Evolutionary conservation across 768 basidiomycete species (phyloP).

Genomic region (Rubroboletus pulcherrimus): DNA sequence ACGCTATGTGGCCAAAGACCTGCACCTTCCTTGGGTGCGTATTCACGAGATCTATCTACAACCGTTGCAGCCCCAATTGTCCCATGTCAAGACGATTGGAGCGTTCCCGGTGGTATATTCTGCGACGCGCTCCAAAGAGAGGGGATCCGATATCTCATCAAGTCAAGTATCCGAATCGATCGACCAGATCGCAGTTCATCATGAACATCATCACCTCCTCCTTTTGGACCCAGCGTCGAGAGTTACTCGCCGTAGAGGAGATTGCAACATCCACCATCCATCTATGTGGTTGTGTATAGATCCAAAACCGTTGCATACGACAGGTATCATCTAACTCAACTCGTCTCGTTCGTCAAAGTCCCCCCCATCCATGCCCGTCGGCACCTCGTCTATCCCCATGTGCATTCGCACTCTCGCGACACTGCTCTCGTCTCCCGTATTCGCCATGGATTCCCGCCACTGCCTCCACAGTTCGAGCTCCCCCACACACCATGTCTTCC

Average conservation of each 20-base stretch:
- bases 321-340: too few relatives aligned
- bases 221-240: neutral
- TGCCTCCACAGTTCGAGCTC: slow-evolving; percentile 15
- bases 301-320: neutral
- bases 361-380: neutral
- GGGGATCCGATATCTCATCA: neutral
- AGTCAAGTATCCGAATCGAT: neutral
- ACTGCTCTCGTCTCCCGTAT: neutral
- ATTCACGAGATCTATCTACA: neutral
- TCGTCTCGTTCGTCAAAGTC: neutral
- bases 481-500: slow-evolving; percentile 5
- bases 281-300: neutral
- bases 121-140: neutral
- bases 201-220: neutral
- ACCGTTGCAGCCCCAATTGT: neutral
- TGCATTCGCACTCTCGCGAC: neutral
- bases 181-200: neutral
- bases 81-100: neutral
- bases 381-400: neutral
- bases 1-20: neutral
- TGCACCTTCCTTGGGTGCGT: neutral
- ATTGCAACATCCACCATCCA: neutral
- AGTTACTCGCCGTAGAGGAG: neutral
- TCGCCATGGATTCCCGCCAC: neutral
- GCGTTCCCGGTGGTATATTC: neutral